Evolutionary conservation across 495 filamentous ascomycete genomes (phyloP).

Genomic region (Pseudotulostoma volvatum): DNA sequence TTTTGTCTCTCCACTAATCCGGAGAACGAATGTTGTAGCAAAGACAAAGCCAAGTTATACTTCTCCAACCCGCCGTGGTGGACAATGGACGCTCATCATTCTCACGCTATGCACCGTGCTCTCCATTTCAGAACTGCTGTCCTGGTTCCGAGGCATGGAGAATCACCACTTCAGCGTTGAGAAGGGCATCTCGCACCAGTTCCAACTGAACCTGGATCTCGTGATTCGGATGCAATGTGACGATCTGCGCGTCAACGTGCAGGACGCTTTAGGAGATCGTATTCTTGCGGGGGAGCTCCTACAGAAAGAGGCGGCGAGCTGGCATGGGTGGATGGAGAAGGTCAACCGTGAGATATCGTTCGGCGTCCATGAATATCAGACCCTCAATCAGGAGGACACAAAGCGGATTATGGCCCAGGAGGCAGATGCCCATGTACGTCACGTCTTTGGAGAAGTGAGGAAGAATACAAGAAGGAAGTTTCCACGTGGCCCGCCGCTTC

Average conservation of each 20-base stretch:
- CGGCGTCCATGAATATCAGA: conserved; percentile 34
- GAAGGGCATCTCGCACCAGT: conserved; percentile 68
- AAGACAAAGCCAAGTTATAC: conserved; percentile 94
- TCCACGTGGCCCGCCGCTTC: conserved; percentile 49
- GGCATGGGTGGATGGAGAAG: conserved; percentile 67
- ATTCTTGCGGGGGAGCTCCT: conserved; percentile 70
- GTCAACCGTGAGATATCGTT: conserved; percentile 49
- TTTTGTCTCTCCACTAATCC: too few species aligned
- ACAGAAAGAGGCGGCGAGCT: conserved; percentile 58
- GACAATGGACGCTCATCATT: conserved; percentile 84
- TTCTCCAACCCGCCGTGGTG: conserved; percentile 62
- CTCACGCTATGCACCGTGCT: conserved; percentile 54
- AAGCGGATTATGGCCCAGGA: conserved; percentile 30
- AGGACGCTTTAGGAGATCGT: conserved; percentile 84
- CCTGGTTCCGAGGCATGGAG: conserved; percentile 72
- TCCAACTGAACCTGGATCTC: conserved; percentile 92
- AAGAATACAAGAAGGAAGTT: conserved; percentile 37
- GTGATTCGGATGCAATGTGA: conserved; percentile 82
- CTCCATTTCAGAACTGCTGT: conserved; percentile 54
- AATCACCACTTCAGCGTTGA: conserved; percentile 86
- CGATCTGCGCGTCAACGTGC: conserved; percentile 87
- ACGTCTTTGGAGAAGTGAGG: conserved; percentile 32
- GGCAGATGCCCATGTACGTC: conserved; percentile 34
- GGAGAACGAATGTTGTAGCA: conserved; percentile 32
- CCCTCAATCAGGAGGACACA: conserved; percentile 28